Percentiles rank a stretch among this genome's conserved stretches.
phyloP scores from a whole-genome alignment of 148 eudicot genomes.

The Pharnaceum exiguum region DNA sequence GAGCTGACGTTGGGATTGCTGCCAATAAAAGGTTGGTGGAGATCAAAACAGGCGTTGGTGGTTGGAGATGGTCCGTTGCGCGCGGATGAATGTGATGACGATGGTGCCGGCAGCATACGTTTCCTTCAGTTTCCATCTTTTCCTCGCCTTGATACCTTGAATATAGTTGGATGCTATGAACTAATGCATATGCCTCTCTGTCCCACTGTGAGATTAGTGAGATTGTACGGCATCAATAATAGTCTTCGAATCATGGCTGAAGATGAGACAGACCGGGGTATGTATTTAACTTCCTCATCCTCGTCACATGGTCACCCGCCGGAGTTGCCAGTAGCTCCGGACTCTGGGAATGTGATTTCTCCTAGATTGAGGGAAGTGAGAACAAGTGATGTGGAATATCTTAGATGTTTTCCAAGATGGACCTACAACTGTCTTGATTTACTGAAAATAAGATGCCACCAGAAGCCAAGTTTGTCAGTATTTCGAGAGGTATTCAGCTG shows the following conservation, averaged over 20 bases:
- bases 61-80: not conserved
- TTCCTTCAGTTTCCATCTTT: not conserved
- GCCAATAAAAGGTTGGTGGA: constrained; percentile 19
- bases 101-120: not conserved
- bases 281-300: not conserved
- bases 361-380: not conserved
- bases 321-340: no score
- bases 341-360: no score
- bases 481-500: not conserved
- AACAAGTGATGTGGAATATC: not conserved
- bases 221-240: not conserved
- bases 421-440: not conserved
- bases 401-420: not conserved
- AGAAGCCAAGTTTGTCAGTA: not conserved
- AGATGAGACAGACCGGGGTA: not conserved
- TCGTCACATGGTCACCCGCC: no score
- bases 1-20: not conserved
- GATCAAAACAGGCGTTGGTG: no score
- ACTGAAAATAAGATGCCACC: not conserved
- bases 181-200: constrained; percentile 11
- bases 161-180: not conserved
- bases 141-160: not conserved
- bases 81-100: not conserved
- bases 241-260: not conserved
- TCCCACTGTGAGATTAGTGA: not conserved